Evolutionary conservation across 768 basidiomycete genomes (phyloP).

Genomic region (Calvatia gigantea): DNA sequence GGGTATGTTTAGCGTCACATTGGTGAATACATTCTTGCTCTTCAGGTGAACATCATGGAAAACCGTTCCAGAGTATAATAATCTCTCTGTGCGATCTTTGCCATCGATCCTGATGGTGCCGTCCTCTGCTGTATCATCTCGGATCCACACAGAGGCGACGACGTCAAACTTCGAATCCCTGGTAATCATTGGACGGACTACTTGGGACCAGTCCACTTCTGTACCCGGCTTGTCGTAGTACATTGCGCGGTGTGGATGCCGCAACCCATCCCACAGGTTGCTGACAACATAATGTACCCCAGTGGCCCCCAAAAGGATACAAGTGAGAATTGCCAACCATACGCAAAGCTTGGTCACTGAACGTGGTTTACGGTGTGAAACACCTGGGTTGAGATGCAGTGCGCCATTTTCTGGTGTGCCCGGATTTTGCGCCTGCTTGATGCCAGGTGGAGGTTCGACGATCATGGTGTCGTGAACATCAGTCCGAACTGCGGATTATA

Average conservation of each 20-base stretch:
- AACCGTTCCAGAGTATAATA: conserved; percentile 25
- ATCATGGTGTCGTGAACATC: too few species aligned
- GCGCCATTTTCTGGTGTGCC: not conserved
- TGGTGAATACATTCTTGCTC: conserved; percentile 21
- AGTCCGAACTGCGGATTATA: too few species aligned
- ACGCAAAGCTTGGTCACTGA: conserved; percentile 4
- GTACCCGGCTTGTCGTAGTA: not conserved
- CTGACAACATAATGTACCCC: not conserved
- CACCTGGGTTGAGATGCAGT: conserved; percentile 6
- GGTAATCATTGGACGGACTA: conserved; percentile 17
- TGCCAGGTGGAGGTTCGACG: not conserved
- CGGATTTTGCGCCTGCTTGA: not conserved
- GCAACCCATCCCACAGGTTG: not conserved
- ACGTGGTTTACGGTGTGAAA: conserved; percentile 1
- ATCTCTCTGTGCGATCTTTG: conserved; percentile 11
- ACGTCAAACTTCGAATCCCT: conserved; percentile 17
- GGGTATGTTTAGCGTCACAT: conserved; percentile 25
- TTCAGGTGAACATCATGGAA: conserved; percentile 24
- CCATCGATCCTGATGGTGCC: not conserved
- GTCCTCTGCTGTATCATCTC: conserved; percentile 1
- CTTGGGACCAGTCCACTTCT: conserved; percentile 6
- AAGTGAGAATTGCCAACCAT: not conserved
- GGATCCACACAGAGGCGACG: conserved; percentile 18
- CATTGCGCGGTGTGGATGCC: conserved; percentile 3
- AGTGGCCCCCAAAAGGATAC: too few species aligned